Evolutionary conservation across 306 rosid genomes (phyloP), one percentile per base, ranked within the genome.

Genomic region (Rosa lucieae): DNA sequence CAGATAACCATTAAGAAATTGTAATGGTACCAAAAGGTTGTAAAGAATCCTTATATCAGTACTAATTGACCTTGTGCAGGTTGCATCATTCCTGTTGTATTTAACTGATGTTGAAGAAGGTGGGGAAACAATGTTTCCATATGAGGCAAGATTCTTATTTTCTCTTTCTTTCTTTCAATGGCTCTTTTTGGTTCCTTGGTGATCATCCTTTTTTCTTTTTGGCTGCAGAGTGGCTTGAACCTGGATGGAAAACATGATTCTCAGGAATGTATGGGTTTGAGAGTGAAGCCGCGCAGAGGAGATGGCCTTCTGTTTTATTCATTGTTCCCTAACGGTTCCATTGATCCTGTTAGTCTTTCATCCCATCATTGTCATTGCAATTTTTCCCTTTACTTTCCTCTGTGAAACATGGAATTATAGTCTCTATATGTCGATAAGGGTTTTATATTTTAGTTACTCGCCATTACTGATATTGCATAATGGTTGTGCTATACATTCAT

Each of bases 221-320:
- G 70, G 80, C n/a, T 70, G 82, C 93, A 93, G 98, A 89, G 89
- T 81, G 98, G 98, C 72, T 80, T 35, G 79, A 89, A 91, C 82
- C 86, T 90, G 91, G 89, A 91, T 49, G 91, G 86, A 61, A 89
- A 74, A 80, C 90, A 86, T 61, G 61, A 39, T 84, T 90, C 42
- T 59, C 71, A 81, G 70, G 85, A 70, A 13, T 95, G 97, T 67
- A 52, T 70, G 59, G 99, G 98, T 68, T 84, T 95, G 76, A 90
- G 72, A 82, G 97, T 95, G 86, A 90, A 80, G 89, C 98, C 99
- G 18, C 94, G 85, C 72, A 88, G 74, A 88, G 99, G 98, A 65
- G 98, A 93, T 67, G 99, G 96, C 26, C 89, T 96, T 87, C 89
- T 96, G 66, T 96, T 93, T 86, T 91, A 93, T 82, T 90, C 98